These are phyloP conservation scores for Didymosphaeria variabile DNA, from an alignment of 2,329 filamentous ascomycete genomes.

Conservation along the genomic window DNA sequence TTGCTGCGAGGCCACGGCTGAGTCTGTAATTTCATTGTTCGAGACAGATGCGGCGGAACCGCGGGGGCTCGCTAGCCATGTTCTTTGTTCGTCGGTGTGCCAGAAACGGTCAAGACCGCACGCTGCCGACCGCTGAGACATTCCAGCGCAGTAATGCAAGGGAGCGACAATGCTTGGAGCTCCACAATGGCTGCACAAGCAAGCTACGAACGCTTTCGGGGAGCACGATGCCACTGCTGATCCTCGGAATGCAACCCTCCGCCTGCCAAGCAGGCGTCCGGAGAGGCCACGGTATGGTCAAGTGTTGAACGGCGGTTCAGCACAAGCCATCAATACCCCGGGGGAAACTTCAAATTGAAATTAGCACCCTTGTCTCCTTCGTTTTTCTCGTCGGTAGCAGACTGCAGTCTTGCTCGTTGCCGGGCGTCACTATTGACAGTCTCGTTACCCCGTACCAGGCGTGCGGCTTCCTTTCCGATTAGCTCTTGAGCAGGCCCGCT, in stretches of 20 bases:
- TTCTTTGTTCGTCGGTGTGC: slow-evolving; percentile 48
- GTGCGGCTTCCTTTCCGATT: slow-evolving; percentile 47
- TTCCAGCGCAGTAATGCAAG: slow-evolving; percentile 48
- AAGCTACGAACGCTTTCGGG: slow-evolving; percentile 26
- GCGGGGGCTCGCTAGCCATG: slow-evolving; percentile 34
- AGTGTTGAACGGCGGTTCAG: slow-evolving; percentile 22
- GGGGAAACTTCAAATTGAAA: slow-evolving; percentile 45
- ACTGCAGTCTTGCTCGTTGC: slow-evolving; percentile 27
- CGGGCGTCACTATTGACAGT: slow-evolving; percentile 40
- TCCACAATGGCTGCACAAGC: slow-evolving; percentile 29
- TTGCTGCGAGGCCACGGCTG: slow-evolving; percentile 32
- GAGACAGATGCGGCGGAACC: slow-evolving; percentile 42
- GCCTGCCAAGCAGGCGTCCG: slow-evolving; percentile 11
- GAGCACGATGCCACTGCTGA: slow-evolving; percentile 26
- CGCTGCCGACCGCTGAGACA: slow-evolving; percentile 43
- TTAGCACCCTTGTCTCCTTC: slow-evolving; percentile 23
- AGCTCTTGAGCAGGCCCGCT: slow-evolving; percentile 45
- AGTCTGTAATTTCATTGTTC: slow-evolving; percentile 48
- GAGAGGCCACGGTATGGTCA: slow-evolving; percentile 16
- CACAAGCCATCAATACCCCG: slow-evolving; percentile 38
- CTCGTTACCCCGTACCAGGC: slow-evolving; percentile 41
- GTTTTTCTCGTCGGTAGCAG: slow-evolving; percentile 25
- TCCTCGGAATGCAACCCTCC: slow-evolving; percentile 29
- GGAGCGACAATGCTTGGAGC: slow-evolving; percentile 40
- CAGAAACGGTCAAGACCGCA: slow-evolving; percentile 44